Evolutionary conservation across 768 basidiomycete genomes (phyloP), one percentile per base, ranked within the genome.

Genomic region (Lyophyllum atratum): DNA sequence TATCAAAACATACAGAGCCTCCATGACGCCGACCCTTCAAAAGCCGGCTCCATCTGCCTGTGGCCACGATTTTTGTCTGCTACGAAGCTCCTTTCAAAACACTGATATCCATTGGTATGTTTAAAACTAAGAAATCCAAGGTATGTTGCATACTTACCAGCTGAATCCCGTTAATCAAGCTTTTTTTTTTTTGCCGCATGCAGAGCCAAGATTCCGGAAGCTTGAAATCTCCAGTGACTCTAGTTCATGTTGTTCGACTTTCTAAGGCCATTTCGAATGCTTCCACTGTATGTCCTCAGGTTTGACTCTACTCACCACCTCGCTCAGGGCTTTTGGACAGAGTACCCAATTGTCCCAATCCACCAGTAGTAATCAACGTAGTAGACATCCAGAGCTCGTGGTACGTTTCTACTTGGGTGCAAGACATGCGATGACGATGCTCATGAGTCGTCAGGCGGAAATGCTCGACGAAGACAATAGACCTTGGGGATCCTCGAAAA

Each of bases 401-500:
- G 45, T 40, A 31, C 11, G 45, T 19, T 5, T 15, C 9, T 46
- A 21, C 19, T 10, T 31, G 12, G 24, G 17, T 48, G n/a, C 28
- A 10, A 4, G 42, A 4, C 21, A 25, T 37, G 29, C 15, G 11
- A 8, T 17, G 2, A 24, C 21, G 2, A 3, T 14, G 4, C 45
- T 17, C 15, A 34, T 5, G 11, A 33, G 2, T 34, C 10, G 14
- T n/a, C 49, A 56, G 56, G 51, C 56, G 9, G 56, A 58, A 52
- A 58, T 58, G 56, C 44, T 58, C 21, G 56, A 58, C 2, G 50
- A 58, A 29, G 56, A 58, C 15, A 53, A 58, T 34, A 28, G 22
- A 7, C 51, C 56, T 21, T 58, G 56, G 56, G 44, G 44, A 15
- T 34, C 49, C 12, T 55, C 33, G 31, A 39, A 22, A 31, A 26